Evolutionary conservation across 148 eudicot genomes (phyloP), one percentile per base, ranked within the genome.

Genomic region (Amaranthus palmeri): DNA sequence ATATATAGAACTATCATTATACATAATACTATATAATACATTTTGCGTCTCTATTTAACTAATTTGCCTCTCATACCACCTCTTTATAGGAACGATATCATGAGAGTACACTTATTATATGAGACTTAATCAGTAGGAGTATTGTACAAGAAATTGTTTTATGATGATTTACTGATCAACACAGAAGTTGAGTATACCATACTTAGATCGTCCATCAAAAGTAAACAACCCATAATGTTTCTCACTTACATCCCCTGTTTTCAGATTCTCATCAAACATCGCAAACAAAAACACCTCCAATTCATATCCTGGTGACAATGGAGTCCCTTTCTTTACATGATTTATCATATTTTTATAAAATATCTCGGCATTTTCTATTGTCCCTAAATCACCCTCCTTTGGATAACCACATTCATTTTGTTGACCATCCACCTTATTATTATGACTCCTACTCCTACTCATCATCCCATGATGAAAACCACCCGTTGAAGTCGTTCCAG

Each of bases 231-330:
- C 88, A 61, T 72, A 85, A 62, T 85, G 63, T 54, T 68, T 71
- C 75, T 85, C 88, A 13, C 40, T 54, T 4, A 56, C 82, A 43
- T 63, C 45, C 11, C 80, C 78, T 17, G 48, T 44, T 50, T 80
- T 85, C 8, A 4, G 43, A 41, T 82, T 60, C 74, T 85, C 88
- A 61, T 84, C 85, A 65, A 73, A 84, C 87, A 82, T 82, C 42
- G 85, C 85, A 54, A 79, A 84, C 55, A 85, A 55, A 63, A 80
- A 85, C 7, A 82, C 71, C 59, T 82, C 82, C 6, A 80, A 50
- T 5, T 79, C 62, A 44, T 41, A 55, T 8, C 82, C 80, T 2
- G 64, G 71, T 49, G 68, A 82, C 76, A 52, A 72, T 25, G 88
- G 83, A 8, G 80, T 80, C 55, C 85, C 88, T 8, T 65, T 14